These are phyloP conservation scores for Lasiodiplodia citricola DNA, from an alignment of 2,329 filamentous ascomycete species.

Conservation along the genomic window DNA sequence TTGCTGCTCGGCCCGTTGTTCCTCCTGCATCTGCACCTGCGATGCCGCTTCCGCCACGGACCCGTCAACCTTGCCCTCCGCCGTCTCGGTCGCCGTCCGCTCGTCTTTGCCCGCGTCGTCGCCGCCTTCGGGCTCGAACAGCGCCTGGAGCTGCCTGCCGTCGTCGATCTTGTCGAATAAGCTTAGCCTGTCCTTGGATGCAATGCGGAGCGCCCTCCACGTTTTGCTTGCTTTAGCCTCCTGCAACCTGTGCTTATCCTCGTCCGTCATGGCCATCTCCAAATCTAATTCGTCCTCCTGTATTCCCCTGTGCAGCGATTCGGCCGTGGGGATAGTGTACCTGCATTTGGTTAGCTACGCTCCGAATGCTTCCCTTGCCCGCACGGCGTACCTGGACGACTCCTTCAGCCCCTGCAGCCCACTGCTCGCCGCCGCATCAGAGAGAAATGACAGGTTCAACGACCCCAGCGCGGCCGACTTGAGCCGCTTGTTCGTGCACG, in stretches of 20 bases:
- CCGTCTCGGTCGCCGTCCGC: conserved; percentile 39
- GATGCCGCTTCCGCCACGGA: conserved; percentile 40
- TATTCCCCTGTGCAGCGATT: conserved; percentile 74
- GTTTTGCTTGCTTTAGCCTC: conserved; percentile 85
- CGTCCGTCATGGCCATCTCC: conserved; percentile 73
- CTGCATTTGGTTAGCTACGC: conserved; percentile 51
- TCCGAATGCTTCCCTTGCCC: background rate
- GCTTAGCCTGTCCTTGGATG: conserved; percentile 73
- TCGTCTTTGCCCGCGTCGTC: conserved; percentile 39
- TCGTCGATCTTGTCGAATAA: conserved; percentile 89
- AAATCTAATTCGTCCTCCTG: conserved; percentile 83
- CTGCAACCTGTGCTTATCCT: conserved; percentile 63
- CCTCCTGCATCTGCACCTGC: conserved; percentile 43
- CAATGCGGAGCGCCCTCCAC: conserved; percentile 86
- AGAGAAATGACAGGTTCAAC: conserved; percentile 78
- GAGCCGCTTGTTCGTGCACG: conserved; percentile 70
- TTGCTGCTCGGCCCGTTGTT: conserved; percentile 42
- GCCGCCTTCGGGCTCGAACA: conserved; percentile 51
- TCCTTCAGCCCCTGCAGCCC: conserved; percentile 74
- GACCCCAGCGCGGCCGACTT: conserved; percentile 73
- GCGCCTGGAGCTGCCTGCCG: conserved; percentile 68
- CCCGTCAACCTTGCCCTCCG: conserved; percentile 43
- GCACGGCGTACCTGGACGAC: conserved; percentile 53
- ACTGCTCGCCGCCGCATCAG: conserved; percentile 65
- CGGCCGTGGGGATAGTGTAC: conserved; percentile 71